Evolutionary conservation across 768 basidiomycete species (phyloP), one percentile per base, ranked within the genome.

Genomic region (Clitopilus hobsonii): DNA sequence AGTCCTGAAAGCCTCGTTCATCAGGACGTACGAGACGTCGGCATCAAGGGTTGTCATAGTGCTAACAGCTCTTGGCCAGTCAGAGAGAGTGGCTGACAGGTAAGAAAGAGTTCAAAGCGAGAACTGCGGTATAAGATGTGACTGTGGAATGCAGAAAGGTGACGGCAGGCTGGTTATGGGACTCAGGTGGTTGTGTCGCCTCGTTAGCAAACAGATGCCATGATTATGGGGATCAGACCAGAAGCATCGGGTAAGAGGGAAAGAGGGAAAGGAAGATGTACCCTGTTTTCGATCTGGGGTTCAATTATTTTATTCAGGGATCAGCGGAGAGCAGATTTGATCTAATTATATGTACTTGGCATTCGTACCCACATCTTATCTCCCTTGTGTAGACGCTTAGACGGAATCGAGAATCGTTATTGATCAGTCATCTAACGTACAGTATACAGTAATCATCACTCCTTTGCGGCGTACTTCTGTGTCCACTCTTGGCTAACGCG

Each of bases 401-500:
- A 45, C 22, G n/a, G 41, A 45, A n/a, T n/a, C n/a, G n/a, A n/a
- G n/a, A n/a, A n/a, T n/a, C n/a, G n/a, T n/a, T n/a, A n/a, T n/a
- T n/a, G 16, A 45, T 45, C n/a, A 18, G 41, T 11, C 41, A 36
- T 13, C 26, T 23, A 52, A 30, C 14, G 2, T 25, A n/a, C 18
- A 26, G 30, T 22, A 29, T 6, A 54, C 14, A 28, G 53, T 56
- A 60, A 36, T 36, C 22, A 45, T 45, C 41, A 45, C 25, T 60
- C 61, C 22, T 56, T 56, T 54, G 58, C 55, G 6, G 96, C 96
- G 66, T 89, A 98, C 68, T 85, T 83, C 74, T 86, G 82, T 62
- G 97, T 98, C 97, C 97, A 99, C 74, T 97, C 93, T 68, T 83
- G 83, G 69, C 92, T 93, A 57, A 97, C 93, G 29, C 86, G 77